Evolutionary conservation across 192 early-diverging fungal species (phyloP).

Genomic region (Podila clonocystis): DNA sequence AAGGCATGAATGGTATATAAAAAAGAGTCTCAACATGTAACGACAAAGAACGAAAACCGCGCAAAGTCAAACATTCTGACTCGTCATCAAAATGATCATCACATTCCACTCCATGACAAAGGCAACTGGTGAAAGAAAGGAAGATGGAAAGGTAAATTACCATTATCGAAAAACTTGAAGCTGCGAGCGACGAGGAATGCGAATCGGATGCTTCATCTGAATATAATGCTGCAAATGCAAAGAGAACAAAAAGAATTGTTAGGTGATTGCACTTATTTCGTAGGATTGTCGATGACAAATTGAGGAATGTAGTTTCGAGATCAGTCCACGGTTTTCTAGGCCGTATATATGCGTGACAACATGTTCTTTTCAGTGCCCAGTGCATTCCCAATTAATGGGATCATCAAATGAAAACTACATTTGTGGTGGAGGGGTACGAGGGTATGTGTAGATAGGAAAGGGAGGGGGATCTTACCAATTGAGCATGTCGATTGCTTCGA

Average conservation of each 20-base stretch:
- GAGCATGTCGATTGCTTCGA: background rate
- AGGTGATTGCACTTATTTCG: background rate
- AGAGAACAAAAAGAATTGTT: background rate
- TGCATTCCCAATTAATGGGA: constrained; percentile 57
- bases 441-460: background rate
- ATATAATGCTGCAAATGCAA: background rate
- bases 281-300: background rate
- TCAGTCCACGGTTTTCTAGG: constrained; percentile 63
- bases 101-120: constrained; percentile 40
- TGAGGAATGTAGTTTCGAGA: constrained; percentile 9
- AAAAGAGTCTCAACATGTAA: constrained; percentile 77
- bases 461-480: constrained; percentile 11
- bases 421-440: background rate
- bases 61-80: constrained; percentile 65
- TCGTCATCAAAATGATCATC: constrained; percentile 85
- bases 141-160: background rate
- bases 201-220: background rate
- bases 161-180: constrained; percentile 5
- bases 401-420: constrained; percentile 22
- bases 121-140: background rate
- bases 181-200: background rate
- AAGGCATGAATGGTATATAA: constrained; percentile 82
- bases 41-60: constrained; percentile 59
- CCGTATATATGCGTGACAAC: constrained; percentile 58
- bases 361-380: constrained; percentile 72